Evolutionary conservation across 768 basidiomycete species (phyloP), one percentile per base, ranked within the genome.

Genomic region (Boletus rubropictus): DNA sequence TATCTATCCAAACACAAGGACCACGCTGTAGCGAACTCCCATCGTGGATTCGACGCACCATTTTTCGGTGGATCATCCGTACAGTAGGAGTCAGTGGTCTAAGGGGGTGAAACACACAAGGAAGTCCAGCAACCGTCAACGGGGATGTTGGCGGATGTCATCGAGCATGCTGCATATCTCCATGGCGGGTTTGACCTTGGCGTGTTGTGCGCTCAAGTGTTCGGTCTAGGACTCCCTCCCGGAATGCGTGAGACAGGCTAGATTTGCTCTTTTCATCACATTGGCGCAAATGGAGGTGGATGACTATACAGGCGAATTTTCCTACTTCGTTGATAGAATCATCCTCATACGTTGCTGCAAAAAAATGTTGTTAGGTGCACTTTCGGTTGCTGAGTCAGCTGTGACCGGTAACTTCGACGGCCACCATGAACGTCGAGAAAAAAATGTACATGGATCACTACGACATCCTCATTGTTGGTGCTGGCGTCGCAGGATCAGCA

Each of bases 391-490:
- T n/a, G n/a, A n/a, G n/a, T n/a, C n/a, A n/a, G n/a, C n/a, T n/a
- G n/a, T n/a, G n/a, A n/a, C n/a, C n/a, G n/a, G n/a, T n/a, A n/a
- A n/a, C 31, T 37, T 18, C 29, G 15, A 39, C 46, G 12, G 20
- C 48, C 10, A 36, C 17, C 36, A 27, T 17, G 25, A 21, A 44
- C 39, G 15, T 7, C 22, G 21, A 14, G 14, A 22, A 38, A 27
- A 44, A 47, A 34, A 62, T 57, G 61, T 6, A 5, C 3, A 5
- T 25, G 5, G 47, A 50, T 21, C 58, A 66, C 46, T 89, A 86
- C 75, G 84, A 91, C 73, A 73, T 89, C 35, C 64, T 95, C 67
- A 84, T 98, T 61, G 83, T 98, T 64, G 95, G 95, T 46, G 92
- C 89, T 7, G 95, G 95, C 33, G 74, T 96, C 44, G 91, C 90